phyloP scores from a whole-genome alignment of 495 filamentous ascomycete species.

The Xylaria acuta region DNA sequence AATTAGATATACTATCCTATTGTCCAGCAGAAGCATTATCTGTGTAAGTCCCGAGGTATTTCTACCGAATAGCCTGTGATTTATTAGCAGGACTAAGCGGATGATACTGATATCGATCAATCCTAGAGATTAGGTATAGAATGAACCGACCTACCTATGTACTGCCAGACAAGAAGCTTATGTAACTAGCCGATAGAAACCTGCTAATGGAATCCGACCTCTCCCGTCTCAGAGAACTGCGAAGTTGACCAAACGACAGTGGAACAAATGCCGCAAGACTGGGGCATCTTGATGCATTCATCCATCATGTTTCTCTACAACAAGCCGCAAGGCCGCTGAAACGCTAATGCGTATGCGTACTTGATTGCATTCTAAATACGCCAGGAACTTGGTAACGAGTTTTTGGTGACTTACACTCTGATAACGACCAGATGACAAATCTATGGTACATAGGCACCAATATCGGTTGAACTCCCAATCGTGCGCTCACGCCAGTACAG shows the following conservation, averaged over 20 bases:
- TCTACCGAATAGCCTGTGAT: no score
- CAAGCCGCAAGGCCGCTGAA: not conserved
- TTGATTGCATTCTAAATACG: not conserved
- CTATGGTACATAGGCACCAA: constrained; percentile 3
- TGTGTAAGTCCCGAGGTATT: no score
- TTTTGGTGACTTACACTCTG: no score
- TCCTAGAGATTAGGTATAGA: no score
- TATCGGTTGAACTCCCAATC: not conserved
- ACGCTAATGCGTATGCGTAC: not conserved
- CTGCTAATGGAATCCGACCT: not conserved
- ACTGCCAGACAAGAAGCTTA: no score
- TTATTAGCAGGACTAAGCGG: no score
- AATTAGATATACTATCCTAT: no score
- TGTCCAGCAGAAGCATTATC: no score
- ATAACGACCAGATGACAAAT: no score
- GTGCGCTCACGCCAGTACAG: constrained; percentile 10
- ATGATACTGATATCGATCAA: no score
- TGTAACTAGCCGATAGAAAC: no score
- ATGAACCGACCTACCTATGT: no score
- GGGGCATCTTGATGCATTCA: not conserved
- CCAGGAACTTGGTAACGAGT: not conserved
- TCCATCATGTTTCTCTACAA: not conserved
- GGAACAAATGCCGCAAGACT: not conserved
- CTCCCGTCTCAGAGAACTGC: not conserved
- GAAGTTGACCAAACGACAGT: not conserved